Evolutionary conservation across 1,284 basidiomycete genomes (phyloP).

Genomic region (Omphalotus olearius): DNA sequence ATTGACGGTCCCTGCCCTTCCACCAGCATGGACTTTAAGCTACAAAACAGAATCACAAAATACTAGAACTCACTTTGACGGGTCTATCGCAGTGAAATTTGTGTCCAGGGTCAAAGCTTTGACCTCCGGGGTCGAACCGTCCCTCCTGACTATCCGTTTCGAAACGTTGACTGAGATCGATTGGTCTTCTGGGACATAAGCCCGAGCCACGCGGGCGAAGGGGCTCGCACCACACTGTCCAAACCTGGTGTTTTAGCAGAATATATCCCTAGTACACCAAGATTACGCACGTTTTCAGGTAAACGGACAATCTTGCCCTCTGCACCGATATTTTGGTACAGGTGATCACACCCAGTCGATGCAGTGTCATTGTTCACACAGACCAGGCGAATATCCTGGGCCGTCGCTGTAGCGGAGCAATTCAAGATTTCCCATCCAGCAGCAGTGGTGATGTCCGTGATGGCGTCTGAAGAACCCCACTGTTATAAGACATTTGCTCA

Average conservation of each 20-base stretch:
- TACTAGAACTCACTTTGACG: conserved; percentile 18
- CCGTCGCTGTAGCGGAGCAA: conserved; percentile 15
- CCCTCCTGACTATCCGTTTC: conserved; percentile 22
- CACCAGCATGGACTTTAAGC: neutral
- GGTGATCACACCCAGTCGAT: conserved; percentile 13
- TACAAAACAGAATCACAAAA: neutral
- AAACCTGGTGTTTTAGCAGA: neutral
- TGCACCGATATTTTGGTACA: conserved; percentile 14
- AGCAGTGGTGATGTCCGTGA: conserved; percentile 20
- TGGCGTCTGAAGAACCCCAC: conserved; percentile 19
- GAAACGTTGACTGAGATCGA: conserved; percentile 24
- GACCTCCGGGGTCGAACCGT: conserved; percentile 23
- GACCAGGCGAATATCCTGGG: conserved; percentile 20
- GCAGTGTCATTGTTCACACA: conserved; percentile 15
- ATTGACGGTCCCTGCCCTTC: conserved; percentile 22
- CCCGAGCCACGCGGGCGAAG: conserved; percentile 34
- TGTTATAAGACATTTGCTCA: neutral
- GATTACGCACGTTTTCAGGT: conserved; percentile 17
- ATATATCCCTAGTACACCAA: neutral
- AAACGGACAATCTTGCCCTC: conserved; percentile 20
- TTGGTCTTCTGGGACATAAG: conserved; percentile 30
- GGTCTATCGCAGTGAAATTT: conserved; percentile 26
- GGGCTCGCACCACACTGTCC: conserved; percentile 34
- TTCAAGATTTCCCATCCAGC: conserved; percentile 21
- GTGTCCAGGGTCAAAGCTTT: conserved; percentile 31